Evolutionary conservation across 1,139 yeast genomes (phyloP), one percentile per base, ranked within the genome.

Genomic region (Entelexis paramagnoliae): DNA sequence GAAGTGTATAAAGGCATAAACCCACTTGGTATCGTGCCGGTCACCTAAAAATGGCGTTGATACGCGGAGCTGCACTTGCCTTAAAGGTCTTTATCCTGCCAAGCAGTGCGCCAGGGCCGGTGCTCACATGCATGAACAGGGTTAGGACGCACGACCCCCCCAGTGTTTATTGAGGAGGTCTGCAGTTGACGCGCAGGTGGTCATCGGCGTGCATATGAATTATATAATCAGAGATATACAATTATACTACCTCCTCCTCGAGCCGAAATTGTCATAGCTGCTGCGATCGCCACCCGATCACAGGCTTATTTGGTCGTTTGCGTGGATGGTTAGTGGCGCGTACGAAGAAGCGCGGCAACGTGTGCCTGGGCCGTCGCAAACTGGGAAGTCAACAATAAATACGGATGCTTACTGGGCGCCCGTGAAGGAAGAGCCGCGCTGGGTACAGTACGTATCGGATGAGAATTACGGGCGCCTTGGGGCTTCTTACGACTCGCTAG

Each of bases 261-360:
- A 14, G 33, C n/a, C 20, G 30, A n/a, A 8, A 32, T 7, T n/a
- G 14, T 16, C 19, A n/a, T 22, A 14, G 5, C 11, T 22, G 33
- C 38, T 19, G 29, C 36, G 46, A 32, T 42, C 20, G 46, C 36
- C 46, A 42, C 46, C 35, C 28, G 46, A 42, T 42, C 29, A 4
- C 33, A 10, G 34, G 28, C 16, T 34, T 34, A 22, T 20, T 22
- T n/a, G 41, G 35, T 9, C 7, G 14, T 3, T 29, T 10, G 5
- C 14, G 36, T 14, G 29, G 29, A 42, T 42, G 46, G 46, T 9
- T 8, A 30, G 26, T 14, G 46, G 36, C 3, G 16, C 22, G 5
- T n/a, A 20, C 36, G 46, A 42, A 19, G 29, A 42, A n/a, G 29
- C 26, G n/a, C 30, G 26, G 20, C 10, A n/a, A 6, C 45, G 9